A percentile compares a stretch with the other conserved stretches of the same genome.
Conservation (phyloP, 495 filamentous ascomycete genomes). For the Margaritispora aquatica region DNA sequence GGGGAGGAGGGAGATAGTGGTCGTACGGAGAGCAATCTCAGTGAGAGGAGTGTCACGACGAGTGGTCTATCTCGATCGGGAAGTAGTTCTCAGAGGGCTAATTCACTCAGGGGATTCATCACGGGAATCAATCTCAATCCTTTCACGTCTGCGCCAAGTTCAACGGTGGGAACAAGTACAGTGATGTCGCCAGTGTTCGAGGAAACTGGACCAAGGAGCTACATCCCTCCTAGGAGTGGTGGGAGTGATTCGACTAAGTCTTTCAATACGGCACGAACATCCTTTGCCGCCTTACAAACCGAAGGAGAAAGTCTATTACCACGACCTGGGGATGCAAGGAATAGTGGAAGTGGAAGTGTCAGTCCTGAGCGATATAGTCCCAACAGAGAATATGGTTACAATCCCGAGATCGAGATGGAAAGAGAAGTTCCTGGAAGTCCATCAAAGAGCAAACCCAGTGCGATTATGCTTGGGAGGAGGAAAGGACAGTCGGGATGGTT, state of each 20-base stretch:
- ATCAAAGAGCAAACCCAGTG: slow-evolving; percentile 30
- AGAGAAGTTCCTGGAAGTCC: slow-evolving; percentile 33
- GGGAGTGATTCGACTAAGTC: slow-evolving; percentile 30
- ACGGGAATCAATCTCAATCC: slow-evolving; percentile 19
- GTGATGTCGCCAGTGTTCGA: slow-evolving; percentile 12
- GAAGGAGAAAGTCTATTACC: slow-evolving; percentile 61
- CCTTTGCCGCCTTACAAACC: slow-evolving; percentile 53
- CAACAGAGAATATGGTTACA: not conserved
- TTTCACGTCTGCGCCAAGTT: slow-evolving; percentile 9
- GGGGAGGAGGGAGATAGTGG: slow-evolving; percentile 42
- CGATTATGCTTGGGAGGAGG: not conserved
- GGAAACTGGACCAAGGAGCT: not conserved
- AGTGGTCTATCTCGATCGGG: slow-evolving; percentile 16
- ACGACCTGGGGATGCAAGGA: slow-evolving; percentile 14
- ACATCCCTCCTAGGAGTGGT: slow-evolving; percentile 18
- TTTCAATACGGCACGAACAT: slow-evolving; percentile 61
- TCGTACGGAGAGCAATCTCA: slow-evolving; percentile 51
- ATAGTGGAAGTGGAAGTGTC: slow-evolving; percentile 41
- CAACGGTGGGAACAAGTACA: slow-evolving; percentile 10
- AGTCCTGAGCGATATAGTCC: slow-evolving; percentile 40
- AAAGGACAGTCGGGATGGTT: slow-evolving; percentile 34
- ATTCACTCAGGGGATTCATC: slow-evolving; percentile 23
- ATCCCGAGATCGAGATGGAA: not conserved
- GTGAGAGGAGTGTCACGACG: slow-evolving; percentile 31
- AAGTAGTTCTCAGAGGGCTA: slow-evolving; percentile 17